Conservation (phyloP, 1,284 basidiomycete genomes). For the Coniophora puteana region DNA sequence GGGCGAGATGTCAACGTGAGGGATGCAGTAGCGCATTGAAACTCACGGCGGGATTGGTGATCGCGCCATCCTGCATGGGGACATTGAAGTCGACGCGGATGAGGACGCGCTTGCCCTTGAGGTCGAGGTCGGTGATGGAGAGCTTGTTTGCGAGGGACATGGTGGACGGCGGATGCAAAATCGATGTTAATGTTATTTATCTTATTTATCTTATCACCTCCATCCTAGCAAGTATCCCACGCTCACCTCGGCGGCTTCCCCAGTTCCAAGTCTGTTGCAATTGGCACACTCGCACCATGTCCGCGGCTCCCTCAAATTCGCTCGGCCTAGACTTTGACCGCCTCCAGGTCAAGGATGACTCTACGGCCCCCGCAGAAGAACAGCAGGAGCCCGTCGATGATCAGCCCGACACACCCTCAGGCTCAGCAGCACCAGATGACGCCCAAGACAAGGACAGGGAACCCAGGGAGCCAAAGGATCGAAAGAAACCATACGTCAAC, state of each 20-base stretch:
- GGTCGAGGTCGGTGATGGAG: slow-evolving; percentile 87
- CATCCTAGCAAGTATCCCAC: background rate
- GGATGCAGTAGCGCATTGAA: slow-evolving; percentile 2
- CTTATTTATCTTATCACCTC: slow-evolving; percentile 10
- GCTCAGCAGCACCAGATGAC: background rate
- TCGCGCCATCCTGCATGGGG: slow-evolving; percentile 83
- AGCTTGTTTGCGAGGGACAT: slow-evolving; percentile 98
- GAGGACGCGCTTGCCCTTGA: slow-evolving; percentile 90
- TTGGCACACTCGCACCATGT: slow-evolving; percentile 19
- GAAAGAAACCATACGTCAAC: slow-evolving; percentile 69
- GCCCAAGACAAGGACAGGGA: slow-evolving; percentile 25
- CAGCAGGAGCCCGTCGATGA: slow-evolving; percentile 8
- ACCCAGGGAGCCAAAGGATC: no score
- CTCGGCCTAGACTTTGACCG: slow-evolving; percentile 65
- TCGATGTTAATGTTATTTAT: slow-evolving; percentile 6
- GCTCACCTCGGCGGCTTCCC: slow-evolving; percentile 19
- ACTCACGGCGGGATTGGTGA: slow-evolving; percentile 94
- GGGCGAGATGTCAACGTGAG: background rate
- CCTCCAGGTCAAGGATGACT: slow-evolving; percentile 26
- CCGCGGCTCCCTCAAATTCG: slow-evolving; percentile 46
- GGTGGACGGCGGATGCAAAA: slow-evolving; percentile 25
- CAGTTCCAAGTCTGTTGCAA: background rate
- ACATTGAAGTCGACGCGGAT: slow-evolving; percentile 99
- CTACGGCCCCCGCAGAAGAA: slow-evolving; percentile 15
- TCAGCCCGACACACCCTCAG: slow-evolving; percentile 1